phyloP scores from a whole-genome alignment of 345 rosid genomes.

The Triadica sebifera region DNA sequence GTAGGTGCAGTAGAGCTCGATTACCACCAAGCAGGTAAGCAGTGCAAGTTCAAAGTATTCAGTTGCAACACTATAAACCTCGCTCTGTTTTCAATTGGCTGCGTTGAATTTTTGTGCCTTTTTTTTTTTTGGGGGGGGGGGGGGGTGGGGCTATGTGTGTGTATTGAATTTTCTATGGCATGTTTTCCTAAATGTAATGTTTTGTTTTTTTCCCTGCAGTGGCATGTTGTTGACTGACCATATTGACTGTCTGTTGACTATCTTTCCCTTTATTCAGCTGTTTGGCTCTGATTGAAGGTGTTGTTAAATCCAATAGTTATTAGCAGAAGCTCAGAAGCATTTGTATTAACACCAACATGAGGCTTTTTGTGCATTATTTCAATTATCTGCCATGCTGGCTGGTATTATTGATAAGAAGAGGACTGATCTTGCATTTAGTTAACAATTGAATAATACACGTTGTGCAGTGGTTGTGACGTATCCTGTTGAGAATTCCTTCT shows the following conservation, averaged over 20 bases:
- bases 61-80: not conserved
- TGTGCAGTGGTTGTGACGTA: not conserved
- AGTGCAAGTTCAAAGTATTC: not conserved
- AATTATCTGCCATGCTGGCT: not conserved
- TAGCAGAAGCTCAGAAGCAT: not conserved
- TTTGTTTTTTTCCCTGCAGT: too few relatives aligned
- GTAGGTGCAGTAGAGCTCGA: conserved; percentile 81
- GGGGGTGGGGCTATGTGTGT: too few relatives aligned
- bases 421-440: not conserved
- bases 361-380: not conserved
- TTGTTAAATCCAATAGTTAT: not conserved
- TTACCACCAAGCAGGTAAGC: conserved; percentile 97
- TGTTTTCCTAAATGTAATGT: not conserved
- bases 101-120: not conserved
- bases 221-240: too few relatives aligned
- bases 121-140: too few relatives aligned
- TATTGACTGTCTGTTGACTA: too few relatives aligned
- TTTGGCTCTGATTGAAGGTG: not conserved
- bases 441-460: not conserved
- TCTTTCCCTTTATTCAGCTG: not conserved
- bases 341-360: not conserved
- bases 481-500: not conserved
- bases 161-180: not conserved
- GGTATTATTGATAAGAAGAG: not conserved
- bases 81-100: not conserved